Percentiles rank a stretch among this genome's conserved stretches.
Evolutionary conservation across 768 basidiomycete species (phyloP).

Genomic region (Leccinum olivaceopallidum): DNA sequence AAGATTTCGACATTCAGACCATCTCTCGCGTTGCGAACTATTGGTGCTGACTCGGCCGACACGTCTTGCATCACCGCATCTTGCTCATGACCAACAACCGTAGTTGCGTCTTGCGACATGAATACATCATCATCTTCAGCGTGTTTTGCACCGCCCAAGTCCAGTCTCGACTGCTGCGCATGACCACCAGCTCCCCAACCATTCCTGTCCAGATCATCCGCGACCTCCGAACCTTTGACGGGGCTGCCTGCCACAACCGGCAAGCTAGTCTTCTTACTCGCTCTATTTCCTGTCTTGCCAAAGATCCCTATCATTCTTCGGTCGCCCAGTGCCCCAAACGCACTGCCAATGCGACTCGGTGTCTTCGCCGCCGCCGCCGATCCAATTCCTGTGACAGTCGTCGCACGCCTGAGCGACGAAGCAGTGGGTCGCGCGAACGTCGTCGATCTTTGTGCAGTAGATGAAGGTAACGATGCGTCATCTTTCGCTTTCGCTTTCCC

Average conservation of each 20-base stretch:
- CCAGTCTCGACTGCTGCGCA: background rate
- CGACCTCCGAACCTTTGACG: slow-evolving; percentile 38
- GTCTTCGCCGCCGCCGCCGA: slow-evolving; percentile 4
- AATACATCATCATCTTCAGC: slow-evolving; percentile 11
- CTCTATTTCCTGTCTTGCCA: slow-evolving; percentile 29
- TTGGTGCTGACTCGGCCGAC: slow-evolving; percentile 2
- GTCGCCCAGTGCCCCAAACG: slow-evolving; percentile 1
- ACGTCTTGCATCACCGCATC: slow-evolving; percentile 2
- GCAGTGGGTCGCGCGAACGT: too few relatives aligned
- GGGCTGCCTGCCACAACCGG: slow-evolving; percentile 49
- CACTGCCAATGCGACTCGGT: slow-evolving; percentile 4
- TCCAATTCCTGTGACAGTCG: slow-evolving; percentile 3
- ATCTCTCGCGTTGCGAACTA: slow-evolving; percentile 6
- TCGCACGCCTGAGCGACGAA: too few relatives aligned
- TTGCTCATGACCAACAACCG: too few relatives aligned
- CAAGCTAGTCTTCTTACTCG: slow-evolving; percentile 44
- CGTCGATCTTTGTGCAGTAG: too few relatives aligned
- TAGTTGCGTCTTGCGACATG: background rate
- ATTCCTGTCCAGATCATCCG: background rate
- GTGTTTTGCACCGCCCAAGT: background rate
- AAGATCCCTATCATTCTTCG: slow-evolving; percentile 23
- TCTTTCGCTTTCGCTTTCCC: slow-evolving; percentile 6
- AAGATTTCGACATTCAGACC: slow-evolving; percentile 15
- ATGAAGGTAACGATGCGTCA: too few relatives aligned
- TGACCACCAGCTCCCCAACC: slow-evolving; percentile 5